Base-by-base conservation (phyloP, 2,329 filamentous ascomycete species). In the Fusarium sp. region DNA sequence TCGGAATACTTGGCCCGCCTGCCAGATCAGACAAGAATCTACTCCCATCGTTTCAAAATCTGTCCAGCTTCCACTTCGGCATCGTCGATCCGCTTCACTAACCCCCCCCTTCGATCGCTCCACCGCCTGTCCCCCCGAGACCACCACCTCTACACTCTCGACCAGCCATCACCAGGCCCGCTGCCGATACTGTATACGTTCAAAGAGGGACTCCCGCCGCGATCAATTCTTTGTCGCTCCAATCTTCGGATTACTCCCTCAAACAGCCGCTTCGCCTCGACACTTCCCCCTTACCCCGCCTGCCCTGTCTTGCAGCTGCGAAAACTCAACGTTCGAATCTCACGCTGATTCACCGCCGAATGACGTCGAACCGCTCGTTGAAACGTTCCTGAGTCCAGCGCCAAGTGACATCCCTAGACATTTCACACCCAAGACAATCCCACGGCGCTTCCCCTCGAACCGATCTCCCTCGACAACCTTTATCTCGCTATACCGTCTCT, bases 61-160 rank as follows among this genome's bases (percentile, higher is more conserved):
- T n/a, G 51, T 51, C 51, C 51, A 55, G 51, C 24, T 55, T 58
- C 28, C 26, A 48, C n/a, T 49, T 59, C 66, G 52, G 62, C 69
- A 67, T 75, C 64, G 62, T 68, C 72, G 75, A 76, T 76, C 71
- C 62, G 72, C 65, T 74, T 63, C 66, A 66, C 60, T 68, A 22
- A 70, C 41, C 70, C 72, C 72, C 71, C 75, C 75, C 75, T 75
- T 77, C 69, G 73, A 76, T 70, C 63, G 75, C 75, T 77, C 75
- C 75, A 77, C 75, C 75, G 75, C 75, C 75, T 66, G 75, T 69
- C 63, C 69, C 45, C 22, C 66, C 66, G 61, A 75, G 67, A 75
- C 74, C 66, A 70, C 63, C 60, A 58, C 70, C 64, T 60, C 55
- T 70, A 52, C 47, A 58, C 44, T 64, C 35, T 44, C 28, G 22